Percentiles rank a stretch among this genome's conserved stretches.
Evolutionary conservation across 2,329 filamentous ascomycete genomes (phyloP).

Genomic region (Gnomoniopsis sp.): DNA sequence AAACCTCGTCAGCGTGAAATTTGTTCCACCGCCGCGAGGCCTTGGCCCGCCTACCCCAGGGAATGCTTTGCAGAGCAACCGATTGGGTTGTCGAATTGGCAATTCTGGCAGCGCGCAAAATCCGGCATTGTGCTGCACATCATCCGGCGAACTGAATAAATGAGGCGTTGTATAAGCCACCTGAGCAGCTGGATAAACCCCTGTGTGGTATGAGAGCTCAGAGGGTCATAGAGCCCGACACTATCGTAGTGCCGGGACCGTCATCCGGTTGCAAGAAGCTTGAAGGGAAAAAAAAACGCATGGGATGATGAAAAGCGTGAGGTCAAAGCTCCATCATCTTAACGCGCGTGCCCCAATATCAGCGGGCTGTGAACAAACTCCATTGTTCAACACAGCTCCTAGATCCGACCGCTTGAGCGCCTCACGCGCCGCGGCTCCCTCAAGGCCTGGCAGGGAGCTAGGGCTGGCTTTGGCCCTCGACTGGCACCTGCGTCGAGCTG

Average conservation of each 20-base stretch:
- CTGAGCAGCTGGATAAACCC: background rate
- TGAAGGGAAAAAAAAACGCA: background rate
- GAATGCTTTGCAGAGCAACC: background rate
- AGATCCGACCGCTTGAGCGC: slow-evolving; percentile 4
- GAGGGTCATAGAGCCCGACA: background rate
- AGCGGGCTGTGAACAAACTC: slow-evolving; percentile 2
- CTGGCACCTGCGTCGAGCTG: slow-evolving; percentile 9
- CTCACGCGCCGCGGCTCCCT: background rate
- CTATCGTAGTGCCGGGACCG: background rate
- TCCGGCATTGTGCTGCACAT: slow-evolving; percentile 11
- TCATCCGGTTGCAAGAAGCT: background rate
- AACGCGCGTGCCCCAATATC: background rate
- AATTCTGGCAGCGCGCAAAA: background rate
- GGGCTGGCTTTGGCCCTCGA: slow-evolving; percentile 1
- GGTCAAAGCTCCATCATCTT: background rate
- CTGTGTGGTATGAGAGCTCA: background rate
- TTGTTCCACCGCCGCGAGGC: background rate
- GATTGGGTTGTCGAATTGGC: background rate
- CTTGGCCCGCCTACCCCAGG: background rate
- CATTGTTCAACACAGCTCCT: slow-evolving; percentile 11
- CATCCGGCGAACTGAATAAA: slow-evolving; percentile 3
- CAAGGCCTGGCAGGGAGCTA: background rate
- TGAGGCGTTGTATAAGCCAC: slow-evolving; percentile 1
- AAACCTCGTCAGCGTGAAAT: slow-evolving; percentile 7
- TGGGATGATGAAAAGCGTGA: background rate